phyloP scores from a whole-genome alignment of 306 rosid genomes.

The Gastrolobium bilobum region DNA sequence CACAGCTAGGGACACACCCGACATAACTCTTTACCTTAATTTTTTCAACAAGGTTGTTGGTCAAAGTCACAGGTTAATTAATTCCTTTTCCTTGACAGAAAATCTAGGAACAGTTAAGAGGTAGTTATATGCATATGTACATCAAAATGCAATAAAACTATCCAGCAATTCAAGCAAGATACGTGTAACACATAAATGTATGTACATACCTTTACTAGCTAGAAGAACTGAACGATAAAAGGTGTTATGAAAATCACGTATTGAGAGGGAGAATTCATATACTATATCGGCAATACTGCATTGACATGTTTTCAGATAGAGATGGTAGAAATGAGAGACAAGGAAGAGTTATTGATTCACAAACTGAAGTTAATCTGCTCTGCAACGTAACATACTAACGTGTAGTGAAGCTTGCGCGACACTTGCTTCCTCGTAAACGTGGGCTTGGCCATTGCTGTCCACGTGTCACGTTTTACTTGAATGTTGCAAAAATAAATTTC shows the following conservation, averaged over 20 bases:
- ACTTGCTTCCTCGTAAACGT: constrained; percentile 35
- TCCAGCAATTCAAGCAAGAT: background rate
- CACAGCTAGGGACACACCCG: constrained; percentile 73
- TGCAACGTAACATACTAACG: constrained; percentile 14
- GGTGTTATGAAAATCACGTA: constrained; percentile 17
- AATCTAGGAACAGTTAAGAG: constrained; percentile 3
- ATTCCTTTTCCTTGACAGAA: background rate
- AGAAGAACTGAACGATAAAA: background rate
- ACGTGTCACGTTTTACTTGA: background rate
- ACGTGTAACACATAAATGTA: background rate
- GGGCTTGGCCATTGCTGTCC: background rate
- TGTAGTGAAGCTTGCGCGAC: constrained; percentile 41
- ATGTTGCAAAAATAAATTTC: no score
- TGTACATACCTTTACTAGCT: background rate
- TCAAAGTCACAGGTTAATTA: background rate
- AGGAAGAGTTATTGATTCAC: background rate
- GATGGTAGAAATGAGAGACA: background rate
- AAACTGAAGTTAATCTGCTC: background rate
- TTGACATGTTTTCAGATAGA: background rate
- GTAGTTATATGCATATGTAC: background rate
- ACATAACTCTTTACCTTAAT: constrained; percentile 51
- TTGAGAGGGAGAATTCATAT: constrained; percentile 15
- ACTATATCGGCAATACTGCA: background rate
- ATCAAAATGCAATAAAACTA: background rate
- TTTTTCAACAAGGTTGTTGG: constrained; percentile 8